phyloP scores from a whole-genome alignment of 176 grass and related monocot species.

The Lolium multiflorum region DNA sequence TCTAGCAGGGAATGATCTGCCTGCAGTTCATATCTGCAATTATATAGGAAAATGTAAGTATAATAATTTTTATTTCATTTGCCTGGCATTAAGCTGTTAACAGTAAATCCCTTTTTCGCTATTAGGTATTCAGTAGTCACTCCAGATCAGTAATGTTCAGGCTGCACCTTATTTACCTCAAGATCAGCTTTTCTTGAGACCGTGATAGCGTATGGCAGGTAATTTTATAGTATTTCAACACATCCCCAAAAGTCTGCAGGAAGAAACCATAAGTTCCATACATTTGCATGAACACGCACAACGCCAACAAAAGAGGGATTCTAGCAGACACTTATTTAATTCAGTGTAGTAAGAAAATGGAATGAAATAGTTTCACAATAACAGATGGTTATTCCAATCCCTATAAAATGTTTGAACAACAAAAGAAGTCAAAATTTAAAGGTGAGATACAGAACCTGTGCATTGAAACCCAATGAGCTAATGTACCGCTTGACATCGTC shows the following conservation, averaged over 20 bases:
- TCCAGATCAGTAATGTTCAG: slow-evolving; percentile 33
- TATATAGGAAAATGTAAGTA: slow-evolving; percentile 7
- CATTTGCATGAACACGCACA: slow-evolving; percentile 28
- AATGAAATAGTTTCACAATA: slow-evolving; percentile 12
- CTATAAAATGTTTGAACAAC: neutral
- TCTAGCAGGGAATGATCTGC: slow-evolving; percentile 71
- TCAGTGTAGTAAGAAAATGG: slow-evolving; percentile 4
- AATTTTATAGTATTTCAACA: slow-evolving; percentile 67
- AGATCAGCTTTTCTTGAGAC: slow-evolving; percentile 70
- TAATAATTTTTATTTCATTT: neutral
- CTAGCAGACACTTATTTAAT: slow-evolving; percentile 1
- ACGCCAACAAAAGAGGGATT: neutral
- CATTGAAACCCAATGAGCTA: slow-evolving; percentile 66
- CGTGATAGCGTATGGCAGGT: slow-evolving; percentile 58
- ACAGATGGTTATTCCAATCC: slow-evolving; percentile 3
- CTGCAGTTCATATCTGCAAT: slow-evolving; percentile 89
- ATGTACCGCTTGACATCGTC: slow-evolving; percentile 67
- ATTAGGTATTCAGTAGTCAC: slow-evolving; percentile 21
- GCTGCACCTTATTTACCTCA: slow-evolving; percentile 57
- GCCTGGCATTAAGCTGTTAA: neutral
- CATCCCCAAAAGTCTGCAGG: slow-evolving; percentile 77
- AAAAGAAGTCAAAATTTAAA: neutral
- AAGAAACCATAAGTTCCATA: slow-evolving; percentile 25
- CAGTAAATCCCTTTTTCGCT: neutral
- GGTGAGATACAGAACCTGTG: slow-evolving; percentile 59